Evolutionary conservation across 192 early-diverging fungal genomes (phyloP).

Genomic region (Coemansia umbellata): DNA sequence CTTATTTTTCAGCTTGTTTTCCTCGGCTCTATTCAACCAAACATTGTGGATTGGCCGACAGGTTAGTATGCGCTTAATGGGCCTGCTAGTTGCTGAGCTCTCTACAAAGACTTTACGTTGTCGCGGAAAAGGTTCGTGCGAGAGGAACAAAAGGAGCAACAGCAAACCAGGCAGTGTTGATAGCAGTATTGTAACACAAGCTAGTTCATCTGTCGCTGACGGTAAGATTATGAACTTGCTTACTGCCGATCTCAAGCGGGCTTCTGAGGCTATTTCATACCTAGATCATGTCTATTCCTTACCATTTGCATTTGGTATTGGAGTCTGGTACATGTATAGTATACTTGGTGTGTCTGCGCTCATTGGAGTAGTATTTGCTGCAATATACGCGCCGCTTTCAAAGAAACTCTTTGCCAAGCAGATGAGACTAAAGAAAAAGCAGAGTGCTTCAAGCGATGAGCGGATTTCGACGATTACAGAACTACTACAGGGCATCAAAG

Average conservation of each 20-base stretch:
- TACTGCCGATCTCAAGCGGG: slow-evolving; percentile 60
- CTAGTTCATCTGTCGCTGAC: slow-evolving; percentile 42
- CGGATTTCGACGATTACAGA: slow-evolving; percentile 77
- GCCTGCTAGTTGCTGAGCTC: slow-evolving; percentile 63
- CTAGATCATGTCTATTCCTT: slow-evolving; percentile 59
- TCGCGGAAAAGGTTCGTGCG: slow-evolving; percentile 47
- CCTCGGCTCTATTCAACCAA: slow-evolving; percentile 55
- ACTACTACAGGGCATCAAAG: slow-evolving; percentile 80
- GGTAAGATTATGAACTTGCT: slow-evolving; percentile 68
- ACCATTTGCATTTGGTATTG: slow-evolving; percentile 62
- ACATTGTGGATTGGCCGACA: slow-evolving; percentile 65
- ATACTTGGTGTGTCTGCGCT: slow-evolving; percentile 78
- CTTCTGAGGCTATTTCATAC: slow-evolving; percentile 55
- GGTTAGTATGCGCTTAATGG: slow-evolving; percentile 57
- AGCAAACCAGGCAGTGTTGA: slow-evolving; percentile 19
- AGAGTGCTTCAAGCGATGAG: slow-evolving; percentile 63
- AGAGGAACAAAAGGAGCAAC: no score
- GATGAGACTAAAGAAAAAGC: slow-evolving; percentile 53
- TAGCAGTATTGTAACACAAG: slow-evolving; percentile 50
- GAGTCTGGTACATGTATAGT: slow-evolving; percentile 63
- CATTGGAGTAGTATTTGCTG: slow-evolving; percentile 66
- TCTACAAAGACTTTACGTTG: slow-evolving; percentile 61
- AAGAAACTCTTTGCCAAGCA: slow-evolving; percentile 83
- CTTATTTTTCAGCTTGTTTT: slow-evolving; percentile 49
- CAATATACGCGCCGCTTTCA: slow-evolving; percentile 58